phyloP scores from a whole-genome alignment of 2,329 filamentous ascomycete species.

The Fusarium subtropicale region DNA sequence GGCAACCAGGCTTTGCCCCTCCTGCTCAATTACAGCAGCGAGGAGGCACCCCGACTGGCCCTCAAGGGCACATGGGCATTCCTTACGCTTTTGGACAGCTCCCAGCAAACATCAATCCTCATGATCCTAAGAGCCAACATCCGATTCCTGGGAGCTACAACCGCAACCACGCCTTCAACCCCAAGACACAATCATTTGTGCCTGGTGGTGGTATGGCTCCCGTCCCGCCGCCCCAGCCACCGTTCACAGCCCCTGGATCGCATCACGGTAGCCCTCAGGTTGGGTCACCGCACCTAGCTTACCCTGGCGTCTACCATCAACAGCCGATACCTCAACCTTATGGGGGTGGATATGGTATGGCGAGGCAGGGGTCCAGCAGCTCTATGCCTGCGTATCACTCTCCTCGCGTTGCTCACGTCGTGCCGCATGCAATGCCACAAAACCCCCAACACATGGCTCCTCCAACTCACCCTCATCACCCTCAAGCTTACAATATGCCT shows the following conservation, averaged over 20 bases:
- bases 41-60: slow-evolving; percentile 48
- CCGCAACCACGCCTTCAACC: slow-evolving; percentile 85
- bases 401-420: slow-evolving; percentile 50
- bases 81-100: slow-evolving; percentile 85
- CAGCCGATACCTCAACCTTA: slow-evolving; percentile 61
- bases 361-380: slow-evolving; percentile 66
- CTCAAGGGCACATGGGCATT: slow-evolving; percentile 51
- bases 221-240: slow-evolving; percentile 60
- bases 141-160: slow-evolving; percentile 87
- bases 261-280: slow-evolving; percentile 67
- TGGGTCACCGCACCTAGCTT: slow-evolving; percentile 63
- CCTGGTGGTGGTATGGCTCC: slow-evolving; percentile 68
- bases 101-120: slow-evolving; percentile 74
- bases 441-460: slow-evolving; percentile 55
- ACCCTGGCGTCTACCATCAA: slow-evolving; percentile 61
- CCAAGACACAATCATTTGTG: slow-evolving; percentile 92
- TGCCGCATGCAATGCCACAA: slow-evolving; percentile 54
- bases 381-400: slow-evolving; percentile 64
- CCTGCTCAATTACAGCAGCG: slow-evolving; percentile 49
- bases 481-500: slow-evolving; percentile 57
- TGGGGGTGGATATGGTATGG: slow-evolving; percentile 65
- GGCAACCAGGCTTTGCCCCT: slow-evolving; percentile 54
- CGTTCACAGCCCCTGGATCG: slow-evolving; percentile 61
- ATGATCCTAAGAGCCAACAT: slow-evolving; percentile 81
- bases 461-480: slow-evolving; percentile 59